Percentiles rank a stretch among this genome's conserved stretches.
Conservation (phyloP, 164 flowering plant species). For the Akebia trifoliata region DNA sequence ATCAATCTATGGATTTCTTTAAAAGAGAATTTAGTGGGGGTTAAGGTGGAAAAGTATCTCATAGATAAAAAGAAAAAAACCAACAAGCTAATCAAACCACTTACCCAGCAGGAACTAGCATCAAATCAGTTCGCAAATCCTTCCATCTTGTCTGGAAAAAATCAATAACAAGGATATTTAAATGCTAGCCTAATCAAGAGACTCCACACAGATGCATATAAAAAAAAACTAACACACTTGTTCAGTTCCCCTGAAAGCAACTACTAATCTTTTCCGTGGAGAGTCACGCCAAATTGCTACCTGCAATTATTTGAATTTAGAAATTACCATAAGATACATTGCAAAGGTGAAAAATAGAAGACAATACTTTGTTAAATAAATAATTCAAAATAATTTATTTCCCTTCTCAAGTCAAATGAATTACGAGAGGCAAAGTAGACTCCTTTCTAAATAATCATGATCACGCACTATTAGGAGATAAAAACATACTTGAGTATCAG, state of each 20-base stretch:
- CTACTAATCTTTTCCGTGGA: slow-evolving; percentile 58
- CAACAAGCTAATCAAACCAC: neutral
- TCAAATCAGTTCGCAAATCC: slow-evolving; percentile 86
- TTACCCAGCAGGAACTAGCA: slow-evolving; percentile 95
- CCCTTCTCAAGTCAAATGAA: neutral
- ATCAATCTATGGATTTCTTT: too few relatives aligned
- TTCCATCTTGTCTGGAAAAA: slow-evolving; percentile 78
- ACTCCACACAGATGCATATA: neutral
- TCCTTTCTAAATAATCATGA: neutral
- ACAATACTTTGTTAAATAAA: neutral
- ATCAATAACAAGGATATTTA: slow-evolving; percentile 1
- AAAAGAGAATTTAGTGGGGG: too few relatives aligned
- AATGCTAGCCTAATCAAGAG: neutral
- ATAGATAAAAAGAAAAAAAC: neutral
- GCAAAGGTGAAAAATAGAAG: neutral
- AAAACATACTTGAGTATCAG: slow-evolving; percentile 80
- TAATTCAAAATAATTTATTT: neutral
- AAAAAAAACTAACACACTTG: slow-evolving; percentile 46
- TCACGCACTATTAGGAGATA: neutral
- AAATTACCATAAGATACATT: neutral
- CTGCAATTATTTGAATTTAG: slow-evolving; percentile 36
- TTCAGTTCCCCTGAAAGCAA: slow-evolving; percentile 97
- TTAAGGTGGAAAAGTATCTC: neutral
- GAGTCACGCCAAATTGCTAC: slow-evolving; percentile 96
- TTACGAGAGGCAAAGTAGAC: slow-evolving; percentile 1